Evolutionary conservation across 129 eudicot species (phyloP), one percentile per base, ranked within the genome.

Genomic region (Glebionis coronaria): DNA sequence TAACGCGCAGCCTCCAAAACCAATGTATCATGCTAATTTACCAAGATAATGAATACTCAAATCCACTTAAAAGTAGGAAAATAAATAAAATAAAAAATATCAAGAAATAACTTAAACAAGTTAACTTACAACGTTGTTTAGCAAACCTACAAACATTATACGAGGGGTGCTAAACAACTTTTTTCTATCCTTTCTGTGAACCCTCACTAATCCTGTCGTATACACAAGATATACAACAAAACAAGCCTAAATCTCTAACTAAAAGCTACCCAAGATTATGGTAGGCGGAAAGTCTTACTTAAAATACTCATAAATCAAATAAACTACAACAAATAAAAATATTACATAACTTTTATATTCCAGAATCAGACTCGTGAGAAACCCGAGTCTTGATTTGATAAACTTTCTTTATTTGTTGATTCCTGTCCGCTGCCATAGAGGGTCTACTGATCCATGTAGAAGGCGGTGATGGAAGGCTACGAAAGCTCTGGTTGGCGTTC

Each of bases 381-480:
- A 59, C 65, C 51, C 63, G 70, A 23, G 66, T 77, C 84, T 85
- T 87, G 23, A 74, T 76, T 79, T 82, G 89, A 74, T 91, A 85
- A 44, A 77, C 63, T 69, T 81, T 68, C 77, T 82, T 87, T 25
- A 61, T 68, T 70, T 77, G 84, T 49, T 82, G 28, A 77, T 16
- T 72, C 44, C 82, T 78, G 4, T 45, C 67, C 15, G 65, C 61
- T 27, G n/a, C 25, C 53, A 56, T 57, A 52, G 53, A 9, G 9
- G 81, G 85, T 59, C 71, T 76, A 44, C 18, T 63, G 40, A 87
- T 80, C 96, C 96, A 91, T 16, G 79, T 78, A 35, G 73, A 16
- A 12, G 96, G 96, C 4, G 88, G 98, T 13, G 87, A 62, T 13
- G 95, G 96, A 27, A 79, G 64, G 80, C 78, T 59, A 70, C 83